Conservation (phyloP, 2,329 filamentous ascomycete species). For the Sphaceloma murrayae region DNA sequence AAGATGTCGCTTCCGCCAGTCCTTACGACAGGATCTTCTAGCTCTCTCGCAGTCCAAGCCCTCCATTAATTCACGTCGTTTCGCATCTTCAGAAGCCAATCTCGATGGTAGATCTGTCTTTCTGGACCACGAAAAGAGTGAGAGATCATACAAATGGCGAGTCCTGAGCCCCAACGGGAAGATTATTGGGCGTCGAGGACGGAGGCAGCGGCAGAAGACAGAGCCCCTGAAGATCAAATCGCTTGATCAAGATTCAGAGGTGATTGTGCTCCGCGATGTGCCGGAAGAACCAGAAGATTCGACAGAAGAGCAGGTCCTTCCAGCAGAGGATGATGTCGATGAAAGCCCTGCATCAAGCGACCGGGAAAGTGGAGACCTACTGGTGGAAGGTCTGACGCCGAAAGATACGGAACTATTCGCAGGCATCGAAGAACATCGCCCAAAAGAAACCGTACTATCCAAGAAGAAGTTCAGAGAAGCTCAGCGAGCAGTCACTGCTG, state of each 20-base stretch:
- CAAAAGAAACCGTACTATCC: not conserved
- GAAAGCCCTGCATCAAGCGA: not conserved
- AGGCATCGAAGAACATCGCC: slow-evolving; percentile 11
- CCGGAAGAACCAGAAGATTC: slow-evolving; percentile 7
- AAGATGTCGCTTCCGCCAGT: slow-evolving; percentile 18
- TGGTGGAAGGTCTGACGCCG: not conserved
- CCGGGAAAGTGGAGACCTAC: slow-evolving; percentile 1
- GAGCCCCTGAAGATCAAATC: slow-evolving; percentile 17
- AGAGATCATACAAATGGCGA: not conserved
- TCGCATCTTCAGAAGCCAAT: not conserved
- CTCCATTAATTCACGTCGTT: not conserved
- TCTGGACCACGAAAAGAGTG: not conserved
- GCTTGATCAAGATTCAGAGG: slow-evolving; percentile 17
- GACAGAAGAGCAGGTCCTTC: not conserved
- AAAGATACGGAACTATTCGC: slow-evolving; percentile 6
- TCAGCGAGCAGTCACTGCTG: not conserved
- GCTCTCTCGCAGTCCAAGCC: not conserved
- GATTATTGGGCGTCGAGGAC: slow-evolving; percentile 6
- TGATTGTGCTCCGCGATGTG: slow-evolving; percentile 19
- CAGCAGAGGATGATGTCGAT: not conserved
- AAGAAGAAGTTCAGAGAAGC: not conserved
- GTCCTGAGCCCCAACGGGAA: slow-evolving; percentile 5
- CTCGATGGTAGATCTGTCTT: no score
- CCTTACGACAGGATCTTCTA: slow-evolving; percentile 11
- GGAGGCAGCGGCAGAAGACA: slow-evolving; percentile 13